A percentile compares a stretch with the other conserved stretches of the same genome.
phyloP scores from a whole-genome alignment of 306 rosid genomes.

The Trifolium repens region DNA sequence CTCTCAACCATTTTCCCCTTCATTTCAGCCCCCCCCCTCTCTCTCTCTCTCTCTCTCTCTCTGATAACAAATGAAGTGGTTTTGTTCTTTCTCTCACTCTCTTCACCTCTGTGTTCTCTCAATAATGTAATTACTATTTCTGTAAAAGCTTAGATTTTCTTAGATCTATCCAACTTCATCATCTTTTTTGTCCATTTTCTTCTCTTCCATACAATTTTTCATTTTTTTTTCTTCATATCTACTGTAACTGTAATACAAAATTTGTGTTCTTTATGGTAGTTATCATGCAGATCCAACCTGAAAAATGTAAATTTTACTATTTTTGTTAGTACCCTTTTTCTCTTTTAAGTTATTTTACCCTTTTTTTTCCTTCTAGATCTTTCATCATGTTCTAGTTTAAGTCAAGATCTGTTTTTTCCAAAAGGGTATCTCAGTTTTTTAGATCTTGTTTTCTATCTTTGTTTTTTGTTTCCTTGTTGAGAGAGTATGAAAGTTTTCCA shows the following conservation, averaged over 20 bases:
- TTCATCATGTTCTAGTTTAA: slow-evolving; percentile 5
- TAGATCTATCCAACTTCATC: slow-evolving; percentile 50
- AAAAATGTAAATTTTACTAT: slow-evolving; percentile 25
- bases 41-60: slow-evolving; percentile 31
- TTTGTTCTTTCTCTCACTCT: slow-evolving; percentile 23
- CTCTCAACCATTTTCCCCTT: slow-evolving; percentile 4
- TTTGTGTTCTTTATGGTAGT: not conserved
- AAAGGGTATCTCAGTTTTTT: slow-evolving; percentile 13
- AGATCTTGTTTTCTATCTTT: slow-evolving; percentile 44
- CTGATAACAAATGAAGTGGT: slow-evolving; percentile 26
- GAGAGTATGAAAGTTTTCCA: slow-evolving; percentile 39
- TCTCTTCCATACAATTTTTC: too few species aligned
- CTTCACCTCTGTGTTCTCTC: not conserved
- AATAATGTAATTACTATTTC: slow-evolving; percentile 43
- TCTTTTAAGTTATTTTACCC: not conserved
- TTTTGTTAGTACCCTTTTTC: slow-evolving; percentile 26
- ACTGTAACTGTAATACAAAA: slow-evolving; percentile 2
- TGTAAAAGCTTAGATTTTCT: slow-evolving; percentile 50
- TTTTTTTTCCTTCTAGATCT: slow-evolving; percentile 26
- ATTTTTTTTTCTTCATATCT: not conserved
- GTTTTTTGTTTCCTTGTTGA: not conserved
- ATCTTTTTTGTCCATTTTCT: too few species aligned
- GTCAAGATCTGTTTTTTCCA: slow-evolving; percentile 42
- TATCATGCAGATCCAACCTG: slow-evolving; percentile 48
- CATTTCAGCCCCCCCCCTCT: not conserved